Evolutionary conservation across 2,329 filamentous ascomycete genomes (phyloP), one percentile per base, ranked within the genome.

Genomic region (Hypocrella siamensis): DNA sequence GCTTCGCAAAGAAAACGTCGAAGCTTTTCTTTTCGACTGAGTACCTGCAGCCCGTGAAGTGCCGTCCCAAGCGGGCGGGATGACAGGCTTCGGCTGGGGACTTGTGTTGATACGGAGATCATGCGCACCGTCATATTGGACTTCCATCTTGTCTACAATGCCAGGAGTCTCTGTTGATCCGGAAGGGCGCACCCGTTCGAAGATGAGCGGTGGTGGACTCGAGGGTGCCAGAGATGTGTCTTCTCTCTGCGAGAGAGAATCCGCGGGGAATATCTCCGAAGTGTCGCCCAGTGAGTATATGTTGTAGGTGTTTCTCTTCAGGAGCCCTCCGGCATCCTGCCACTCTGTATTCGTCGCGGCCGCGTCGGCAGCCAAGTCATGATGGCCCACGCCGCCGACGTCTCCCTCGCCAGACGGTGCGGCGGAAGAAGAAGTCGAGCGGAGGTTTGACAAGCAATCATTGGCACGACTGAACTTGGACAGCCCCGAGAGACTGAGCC

Each of bases 1-100:
- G 34, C 44, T 51, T 15, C 41, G 40, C 16, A 54, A 35, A 8
- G 48, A 52, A 33, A 52, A 48, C 4, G 42, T 33, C 1, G 52
- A 54, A 3, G 50, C 42, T 16, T 47, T 49, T 19, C 52, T 50
- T 31, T 55, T 54, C 6, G 36, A 36, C 7, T 19, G 32, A 4
- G 27, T 12, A 21, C 26, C 22, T 7, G 26, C 10, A 8, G n/a
- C n/a, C n/a, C 8, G 34, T 6, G 34, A 5, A 7, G 18, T n/a
- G 5, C 30, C 28, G 15, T 41, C 36, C 10, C 35, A 17, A 4
- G 39, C 33, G 12, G 31, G 31, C 11, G 30, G n/a, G 6, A 34
- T 24, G 3, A 25, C 16, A 8, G 25, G 12, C 3, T 28, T 30
- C 10, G 32, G 27, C 8, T 38, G 37, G 3, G 43, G 42, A 30